These are phyloP conservation scores for Hemisphaericaspora nanyangensis DNA, from an alignment of 805 yeast species.

Conservation along the genomic window DNA sequence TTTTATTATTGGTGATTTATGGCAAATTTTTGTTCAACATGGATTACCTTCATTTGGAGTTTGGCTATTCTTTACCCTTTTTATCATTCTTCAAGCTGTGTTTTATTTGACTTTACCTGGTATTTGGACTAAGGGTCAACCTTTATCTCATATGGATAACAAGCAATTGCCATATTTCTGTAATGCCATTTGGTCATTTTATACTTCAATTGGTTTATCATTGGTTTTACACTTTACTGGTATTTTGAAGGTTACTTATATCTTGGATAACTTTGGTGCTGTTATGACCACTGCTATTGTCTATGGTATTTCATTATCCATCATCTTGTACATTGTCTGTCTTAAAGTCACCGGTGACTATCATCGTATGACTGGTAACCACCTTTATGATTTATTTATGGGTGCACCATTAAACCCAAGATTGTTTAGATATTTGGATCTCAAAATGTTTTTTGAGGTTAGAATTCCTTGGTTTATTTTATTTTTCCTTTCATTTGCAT, in stretches of 20 bases:
- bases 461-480: constrained; percentile 95
- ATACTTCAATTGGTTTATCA: constrained; percentile 57
- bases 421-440: constrained; percentile 78
- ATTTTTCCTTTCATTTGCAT: constrained; percentile 70
- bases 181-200: constrained; percentile 85
- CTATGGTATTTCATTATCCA: constrained; percentile 67
- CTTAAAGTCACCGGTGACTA: constrained; percentile 65
- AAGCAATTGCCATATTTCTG: constrained; percentile 88
- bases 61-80: constrained; percentile 68
- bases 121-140: constrained; percentile 92
- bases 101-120: constrained; percentile 89
- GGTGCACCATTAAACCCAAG: constrained; percentile 98
- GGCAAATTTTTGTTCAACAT: constrained; percentile 42
- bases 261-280: constrained; percentile 81
- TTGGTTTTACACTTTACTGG: constrained; percentile 69
- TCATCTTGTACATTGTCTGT: constrained; percentile 67
- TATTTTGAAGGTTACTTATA: constrained; percentile 65
- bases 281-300: constrained; percentile 90
- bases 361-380: constrained; percentile 89
- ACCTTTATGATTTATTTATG: constrained; percentile 88
- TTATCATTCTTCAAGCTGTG: constrained; percentile 62
- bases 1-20: constrained; percentile 42
- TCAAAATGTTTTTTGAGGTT: constrained; percentile 97
- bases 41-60: constrained; percentile 60
- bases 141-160: constrained; percentile 74